Evolutionary conservation across 768 basidiomycete species (phyloP), one percentile per base, ranked within the genome.

Genomic region (Lentinula raphanica): DNA sequence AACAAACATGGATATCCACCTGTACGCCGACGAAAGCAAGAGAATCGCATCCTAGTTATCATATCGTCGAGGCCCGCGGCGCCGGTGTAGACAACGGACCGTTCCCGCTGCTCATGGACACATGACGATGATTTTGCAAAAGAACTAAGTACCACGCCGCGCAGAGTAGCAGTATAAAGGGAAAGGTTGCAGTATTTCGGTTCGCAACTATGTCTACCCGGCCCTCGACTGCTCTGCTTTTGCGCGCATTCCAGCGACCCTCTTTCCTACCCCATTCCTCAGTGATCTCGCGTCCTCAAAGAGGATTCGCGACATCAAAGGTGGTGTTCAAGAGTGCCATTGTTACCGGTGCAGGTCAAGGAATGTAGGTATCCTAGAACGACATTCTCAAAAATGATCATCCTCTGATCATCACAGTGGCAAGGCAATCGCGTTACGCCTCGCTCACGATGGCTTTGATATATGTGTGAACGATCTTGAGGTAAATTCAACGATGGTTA

Each of bases 361-460:
- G 55, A 42, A 56, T 56, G 55, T 56, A 55, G 15, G 25, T 40
- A 39, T 21, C 11, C 23, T 23, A 11, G 9, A 38, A 12, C 13
- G 8, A 27, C 17, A 3, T 32, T 54, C 25, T 27, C 9, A 21
- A 15, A 15, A 8, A 27, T n/a, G 13, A 1, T 44, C 40, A 23
- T 23, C n/a, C 17, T 15, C 28, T 15, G 19, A 28, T 5, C 13
- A 11, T 3, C 17, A 13, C 29, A 56, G 40, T 35, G 76, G 75
- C 5, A 67, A 71, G 27, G 74, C 72, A 51, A 72, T 76, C 44
- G 71, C 74, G n/a, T 59, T 69, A 7, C 67, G 73, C 7, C 72
- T 77, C 38, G 74, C 76, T 44, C 45, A 60, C 9, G 74, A 71
- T 48, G 74, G 74, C 19, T 70, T 73, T 59, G 72, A 75, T 51